phyloP scores from a whole-genome alignment of 805 yeast genomes.

The Debaryomyces prosopidis region DNA sequence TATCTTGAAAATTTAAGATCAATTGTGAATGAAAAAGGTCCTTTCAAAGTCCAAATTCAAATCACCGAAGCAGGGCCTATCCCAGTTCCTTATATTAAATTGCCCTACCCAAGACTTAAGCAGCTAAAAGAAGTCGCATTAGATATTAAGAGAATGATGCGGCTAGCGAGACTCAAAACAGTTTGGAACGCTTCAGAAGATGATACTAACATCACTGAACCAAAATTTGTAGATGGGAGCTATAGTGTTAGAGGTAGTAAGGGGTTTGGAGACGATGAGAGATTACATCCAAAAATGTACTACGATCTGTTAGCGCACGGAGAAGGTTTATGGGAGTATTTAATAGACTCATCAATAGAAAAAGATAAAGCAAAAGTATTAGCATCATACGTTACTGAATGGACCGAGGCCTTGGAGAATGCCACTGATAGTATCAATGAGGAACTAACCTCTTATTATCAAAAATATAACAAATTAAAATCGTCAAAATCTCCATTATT shows the following conservation, averaged over 20 bases:
- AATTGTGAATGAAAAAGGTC: slow-evolving; percentile 35
- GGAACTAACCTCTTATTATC: slow-evolving; percentile 10
- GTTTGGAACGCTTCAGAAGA: slow-evolving; percentile 25
- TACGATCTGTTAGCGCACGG: slow-evolving; percentile 24
- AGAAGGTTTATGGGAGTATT: slow-evolving; percentile 39
- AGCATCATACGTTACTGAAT: slow-evolving; percentile 5
- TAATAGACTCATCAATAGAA: slow-evolving; percentile 14
- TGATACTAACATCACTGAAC: slow-evolving; percentile 6
- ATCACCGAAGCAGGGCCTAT: slow-evolving; percentile 33
- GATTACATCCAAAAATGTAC: slow-evolving; percentile 28
- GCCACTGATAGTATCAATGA: slow-evolving; percentile 9
- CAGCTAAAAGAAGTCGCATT: slow-evolving; percentile 28
- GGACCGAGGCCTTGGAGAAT: slow-evolving; percentile 11
- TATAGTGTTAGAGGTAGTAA: slow-evolving; percentile 25
- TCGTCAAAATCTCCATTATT: slow-evolving; percentile 8
- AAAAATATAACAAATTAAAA: slow-evolving; percentile 14
- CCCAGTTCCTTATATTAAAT: slow-evolving; percentile 25
- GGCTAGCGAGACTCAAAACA: slow-evolving; percentile 19
- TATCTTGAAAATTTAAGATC: slow-evolving; percentile 17
- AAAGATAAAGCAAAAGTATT: slow-evolving; percentile 1
- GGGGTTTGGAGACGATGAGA: slow-evolving; percentile 28
- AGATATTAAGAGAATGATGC: slow-evolving; percentile 31
- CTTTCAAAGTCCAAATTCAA: slow-evolving; percentile 30
- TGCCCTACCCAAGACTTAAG: slow-evolving; percentile 20
- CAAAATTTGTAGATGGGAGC: slow-evolving; percentile 27